Base-by-base conservation (phyloP, 805 yeast species). In the Wickerhamiella nectarea region DNA sequence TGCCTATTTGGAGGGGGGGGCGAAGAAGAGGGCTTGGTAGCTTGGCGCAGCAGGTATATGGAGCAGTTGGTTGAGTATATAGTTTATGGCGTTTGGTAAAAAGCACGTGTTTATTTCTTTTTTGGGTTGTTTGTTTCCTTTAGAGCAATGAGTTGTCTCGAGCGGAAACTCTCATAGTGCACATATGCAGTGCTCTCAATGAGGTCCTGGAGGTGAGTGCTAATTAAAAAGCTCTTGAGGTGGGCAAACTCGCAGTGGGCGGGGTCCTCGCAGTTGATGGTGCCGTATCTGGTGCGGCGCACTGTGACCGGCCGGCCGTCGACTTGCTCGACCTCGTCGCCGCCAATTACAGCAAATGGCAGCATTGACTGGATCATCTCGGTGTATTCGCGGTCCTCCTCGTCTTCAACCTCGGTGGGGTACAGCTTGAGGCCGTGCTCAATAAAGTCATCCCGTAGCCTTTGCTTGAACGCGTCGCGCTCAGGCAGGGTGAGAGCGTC, bases 311-410 rank as follows among this genome's bases (percentile, higher is more conserved):
- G 66, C 56, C 79, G 82, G 35, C 95, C 95, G 56, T 78, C 76
- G 43, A 81, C 69, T 44, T 75, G 72, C 50, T 83, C 74, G 54
- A 80, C 80, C 46, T 71, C 75, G 60, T 85, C 93, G 10, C 94
- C 80, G 36, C 97, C 98, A 46, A 87, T 85, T 31, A 89, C 76
- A 1, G 97, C 97, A 68, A 91, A 89, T 21, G 98, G 98, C 52
- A 87, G 54, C 53, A 60, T 50, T 15, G 51, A 43, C 39, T 56
- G 55, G 36, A 63, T 58, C 46, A 47, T 50, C 43, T 58, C 58
- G 47, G 60, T 60, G 41, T 54, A 48, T 46, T 48, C 48, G 41
- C 52, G 55, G 47, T 63, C 65, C 41, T 58, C 64, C 26, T 58
- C 67, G 49, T 59, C 61, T 14, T 84, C 93, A 60, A 74, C 80